phyloP scores from a whole-genome alignment of 2,329 filamentous ascomycete genomes.

The Apiospora pterosperma region DNA sequence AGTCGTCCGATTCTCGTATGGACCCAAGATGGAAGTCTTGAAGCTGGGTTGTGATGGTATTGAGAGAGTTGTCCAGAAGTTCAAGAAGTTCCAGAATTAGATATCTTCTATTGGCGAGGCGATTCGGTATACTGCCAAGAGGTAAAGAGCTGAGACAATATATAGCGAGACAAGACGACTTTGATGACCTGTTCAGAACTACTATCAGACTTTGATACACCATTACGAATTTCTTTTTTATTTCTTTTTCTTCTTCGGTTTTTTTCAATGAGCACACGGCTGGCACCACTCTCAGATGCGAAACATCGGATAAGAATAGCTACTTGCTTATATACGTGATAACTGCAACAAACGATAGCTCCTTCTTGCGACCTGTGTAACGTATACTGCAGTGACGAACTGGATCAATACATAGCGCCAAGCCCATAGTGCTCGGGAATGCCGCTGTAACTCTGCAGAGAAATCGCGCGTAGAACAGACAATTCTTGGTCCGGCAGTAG shows the following conservation, averaged over 20 bases:
- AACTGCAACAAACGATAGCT: neutral
- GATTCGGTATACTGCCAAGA: neutral
- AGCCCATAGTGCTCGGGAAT: neutral
- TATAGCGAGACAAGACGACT: neutral
- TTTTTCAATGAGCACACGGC: neutral
- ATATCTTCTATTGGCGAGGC: neutral
- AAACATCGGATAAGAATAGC: neutral
- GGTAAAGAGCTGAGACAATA: neutral
- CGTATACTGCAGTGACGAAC: neutral
- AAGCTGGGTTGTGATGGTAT: constrained; percentile 81
- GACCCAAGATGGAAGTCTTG: constrained; percentile 75
- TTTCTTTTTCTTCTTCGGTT: neutral
- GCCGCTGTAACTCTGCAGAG: neutral
- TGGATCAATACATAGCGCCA: neutral
- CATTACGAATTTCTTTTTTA: neutral
- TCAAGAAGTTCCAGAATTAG: constrained; percentile 11
- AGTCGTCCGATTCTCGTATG: constrained; percentile 78
- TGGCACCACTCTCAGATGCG: neutral
- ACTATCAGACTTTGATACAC: neutral
- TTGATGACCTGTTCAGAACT: neutral
- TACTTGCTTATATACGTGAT: no score
- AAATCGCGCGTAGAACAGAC: neutral
- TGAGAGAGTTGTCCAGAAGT: constrained; percentile 75
- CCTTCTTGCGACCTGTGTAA: neutral
- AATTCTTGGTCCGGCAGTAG: no score